Base-by-base conservation (phyloP, 2,329 filamentous ascomycete genomes). In the Fonsecaea monophora region DNA sequence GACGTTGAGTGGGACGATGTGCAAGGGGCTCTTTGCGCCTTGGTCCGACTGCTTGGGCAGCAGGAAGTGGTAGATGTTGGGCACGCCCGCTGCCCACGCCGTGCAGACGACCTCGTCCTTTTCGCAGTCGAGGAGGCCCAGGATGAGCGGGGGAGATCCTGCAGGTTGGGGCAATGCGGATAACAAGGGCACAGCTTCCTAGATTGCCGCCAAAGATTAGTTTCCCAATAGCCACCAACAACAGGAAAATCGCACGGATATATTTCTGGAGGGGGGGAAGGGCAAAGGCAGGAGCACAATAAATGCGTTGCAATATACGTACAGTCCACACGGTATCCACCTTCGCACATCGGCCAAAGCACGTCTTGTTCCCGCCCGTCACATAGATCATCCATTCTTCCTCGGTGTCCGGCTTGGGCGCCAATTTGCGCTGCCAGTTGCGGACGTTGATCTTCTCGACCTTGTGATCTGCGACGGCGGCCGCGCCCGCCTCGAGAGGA, bases 341-440 rank as follows among this genome's bases (percentile, higher is more conserved):
- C 53, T 78, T 79, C 35, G 74, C 81, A 76, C 87, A 90, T 68
- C 83, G 77, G 69, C 87, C 87, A 72, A 83, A 87, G 79, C 87
- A 90, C 42, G 86, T 88, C 77, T 84, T 85, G 79, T 90, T 89
- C 53, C 86, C 87, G 67, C 87, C 87, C 4, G 86, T 89, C 53
- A 88, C 76, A 74, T 82, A 88, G 60, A 90, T 76, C 70, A 88
- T 78, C 86, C 86, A 89, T 53, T 74, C 74, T n/a, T 82, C 85
- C 73, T 81, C 85, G 53, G 76, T 78, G 67, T 78, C 79, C 34
- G 77, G 70, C 32, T 77, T 74, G 18, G 80, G 78, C 42, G 76
- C 80, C 40, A 90, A 75, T 58, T 85, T 76, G 57, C 82, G 76
- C 73, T 85, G 79, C 83, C 85, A 87, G 80, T 88, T 89, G 68